Conservation (phyloP, 2,329 filamentous ascomycete species). For the Pseudogymnoascus sp. region DNA sequence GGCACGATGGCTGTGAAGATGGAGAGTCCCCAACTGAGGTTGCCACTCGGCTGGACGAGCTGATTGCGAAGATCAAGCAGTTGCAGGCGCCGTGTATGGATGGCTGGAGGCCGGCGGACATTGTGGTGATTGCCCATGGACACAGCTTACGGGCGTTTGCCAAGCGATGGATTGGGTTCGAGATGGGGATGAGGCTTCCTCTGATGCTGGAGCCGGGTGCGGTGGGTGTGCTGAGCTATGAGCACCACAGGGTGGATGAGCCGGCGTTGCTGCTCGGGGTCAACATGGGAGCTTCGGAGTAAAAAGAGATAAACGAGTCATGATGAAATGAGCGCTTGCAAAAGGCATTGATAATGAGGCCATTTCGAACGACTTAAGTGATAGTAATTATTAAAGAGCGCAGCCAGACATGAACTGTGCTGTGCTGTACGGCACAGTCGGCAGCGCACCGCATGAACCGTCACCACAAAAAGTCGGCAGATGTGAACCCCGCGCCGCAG, state of each 20-base stretch:
- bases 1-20: conserved; percentile 74
- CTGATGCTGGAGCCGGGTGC: conserved; percentile 79
- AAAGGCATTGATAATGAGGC: background rate
- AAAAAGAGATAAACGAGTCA: background rate
- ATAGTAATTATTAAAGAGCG: background rate
- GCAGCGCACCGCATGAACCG: too few species aligned
- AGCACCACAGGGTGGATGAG: conserved; percentile 68
- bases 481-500: too few species aligned
- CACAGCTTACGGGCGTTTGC: conserved; percentile 88
- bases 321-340: background rate
- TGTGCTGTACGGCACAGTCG: background rate
- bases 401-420: background rate
- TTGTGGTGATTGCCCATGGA: conserved; percentile 78
- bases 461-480: too few species aligned
- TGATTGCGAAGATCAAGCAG: conserved; percentile 66
- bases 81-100: conserved; percentile 40
- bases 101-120: conserved; percentile 48
- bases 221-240: conserved; percentile 69
- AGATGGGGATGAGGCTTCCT: conserved; percentile 63
- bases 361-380: background rate
- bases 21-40: conserved; percentile 68
- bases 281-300: background rate
- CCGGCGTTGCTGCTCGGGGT: conserved; percentile 66
- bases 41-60: conserved; percentile 58
- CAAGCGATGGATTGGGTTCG: conserved; percentile 71